Percentiles rank a stretch among this genome's conserved stretches.
These are phyloP conservation scores for Sapria himalayana DNA, from an alignment of 345 rosid species.

Conservation along the genomic window DNA sequence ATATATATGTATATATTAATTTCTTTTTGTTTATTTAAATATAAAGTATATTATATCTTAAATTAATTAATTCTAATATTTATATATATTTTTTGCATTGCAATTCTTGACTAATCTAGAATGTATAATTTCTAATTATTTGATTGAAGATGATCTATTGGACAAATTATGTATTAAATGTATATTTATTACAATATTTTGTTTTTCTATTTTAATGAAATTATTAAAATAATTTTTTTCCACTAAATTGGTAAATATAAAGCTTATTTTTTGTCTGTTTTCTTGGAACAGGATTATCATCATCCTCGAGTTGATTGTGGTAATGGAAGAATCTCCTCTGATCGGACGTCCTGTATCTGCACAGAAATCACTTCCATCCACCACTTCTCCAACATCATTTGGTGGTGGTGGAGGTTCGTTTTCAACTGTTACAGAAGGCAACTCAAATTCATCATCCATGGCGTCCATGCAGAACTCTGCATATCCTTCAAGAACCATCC, in stretches of 20 bases:
- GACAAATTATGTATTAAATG: no score
- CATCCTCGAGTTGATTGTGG: conserved; percentile 34
- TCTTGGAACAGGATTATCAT: conserved; percentile 41
- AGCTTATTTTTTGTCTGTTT: not conserved
- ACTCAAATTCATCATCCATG: conserved; percentile 11
- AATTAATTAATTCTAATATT: no score
- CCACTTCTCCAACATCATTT: conserved; percentile 8
- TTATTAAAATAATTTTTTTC: not conserved
- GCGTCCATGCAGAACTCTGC: conserved; percentile 17
- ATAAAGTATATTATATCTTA: no score
- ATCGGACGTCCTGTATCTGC: conserved; percentile 29
- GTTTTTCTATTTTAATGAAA: not conserved
- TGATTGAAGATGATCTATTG: no score
- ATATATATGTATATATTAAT: no score
- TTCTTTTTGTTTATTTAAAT: no score
- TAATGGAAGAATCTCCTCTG: conserved; percentile 17
- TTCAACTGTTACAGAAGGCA: conserved; percentile 12
- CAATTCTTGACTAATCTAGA: no score
- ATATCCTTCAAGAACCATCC: conserved; percentile 18
- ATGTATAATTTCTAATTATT: no score
- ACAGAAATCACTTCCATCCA: conserved; percentile 14
- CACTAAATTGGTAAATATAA: no score
- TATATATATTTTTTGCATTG: no score
- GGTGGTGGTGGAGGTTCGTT: conserved; percentile 9
- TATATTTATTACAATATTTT: not conserved